Percentiles rank a stretch among this genome's conserved stretches.
These are phyloP conservation scores for Picea abies DNA, from an alignment of 83 land plant genomes.

Conservation along the genomic window DNA sequence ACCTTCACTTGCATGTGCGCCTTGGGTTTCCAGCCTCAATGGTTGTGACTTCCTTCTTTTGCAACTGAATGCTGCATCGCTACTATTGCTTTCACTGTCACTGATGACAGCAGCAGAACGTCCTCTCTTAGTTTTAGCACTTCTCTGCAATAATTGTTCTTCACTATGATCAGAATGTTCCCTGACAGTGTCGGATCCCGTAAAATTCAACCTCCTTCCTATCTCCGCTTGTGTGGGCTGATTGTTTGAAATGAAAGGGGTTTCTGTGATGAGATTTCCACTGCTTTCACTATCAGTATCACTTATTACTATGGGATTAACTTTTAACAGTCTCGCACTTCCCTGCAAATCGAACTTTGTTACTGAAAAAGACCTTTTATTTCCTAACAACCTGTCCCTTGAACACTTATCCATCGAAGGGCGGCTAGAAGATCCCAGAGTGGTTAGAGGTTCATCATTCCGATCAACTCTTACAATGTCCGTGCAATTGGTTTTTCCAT, in stretches of 20 bases:
- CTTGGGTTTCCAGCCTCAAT: not conserved
- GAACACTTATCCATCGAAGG: no score
- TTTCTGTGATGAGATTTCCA: not conserved
- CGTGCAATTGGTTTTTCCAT: no score
- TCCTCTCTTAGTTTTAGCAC: not conserved
- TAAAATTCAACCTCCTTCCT: not conserved
- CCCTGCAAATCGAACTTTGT: no score
- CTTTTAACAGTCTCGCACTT: no score
- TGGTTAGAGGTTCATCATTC: no score
- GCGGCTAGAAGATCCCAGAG: no score
- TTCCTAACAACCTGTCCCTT: no score
- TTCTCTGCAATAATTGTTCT: not conserved
- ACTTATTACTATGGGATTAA: not conserved
- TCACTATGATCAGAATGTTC: not conserved
- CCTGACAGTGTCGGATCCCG: not conserved
- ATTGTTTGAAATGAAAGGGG: not conserved
- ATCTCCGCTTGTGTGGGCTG: not conserved
- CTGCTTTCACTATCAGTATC: not conserved
- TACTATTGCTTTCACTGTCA: not conserved
- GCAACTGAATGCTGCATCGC: not conserved
- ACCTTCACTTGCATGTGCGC: not conserved
- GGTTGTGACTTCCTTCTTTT: not conserved
- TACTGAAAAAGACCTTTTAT: no score
- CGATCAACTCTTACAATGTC: no score
- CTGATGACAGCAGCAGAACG: no score